These are phyloP conservation scores for Coprinellus micaceus DNA, from an alignment of 768 basidiomycete genomes.

Conservation along the genomic window DNA sequence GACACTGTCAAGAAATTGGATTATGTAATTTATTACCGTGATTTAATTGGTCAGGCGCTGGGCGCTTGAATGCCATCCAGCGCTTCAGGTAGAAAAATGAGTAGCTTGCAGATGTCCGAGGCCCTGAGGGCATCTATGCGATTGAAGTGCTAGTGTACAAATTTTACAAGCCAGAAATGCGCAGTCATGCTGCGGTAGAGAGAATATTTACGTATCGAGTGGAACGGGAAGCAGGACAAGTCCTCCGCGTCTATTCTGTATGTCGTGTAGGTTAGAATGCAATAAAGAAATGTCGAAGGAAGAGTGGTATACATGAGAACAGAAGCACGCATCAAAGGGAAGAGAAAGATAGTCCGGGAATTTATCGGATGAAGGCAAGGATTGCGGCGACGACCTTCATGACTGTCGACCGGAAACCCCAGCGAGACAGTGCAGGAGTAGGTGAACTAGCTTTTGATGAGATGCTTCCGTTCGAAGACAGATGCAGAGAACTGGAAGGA, in stretches of 20 bases:
- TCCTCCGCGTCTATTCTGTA: background rate
- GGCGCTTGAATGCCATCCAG: too few relatives aligned
- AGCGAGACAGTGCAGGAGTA: background rate
- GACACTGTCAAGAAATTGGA: background rate
- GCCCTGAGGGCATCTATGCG: too few relatives aligned
- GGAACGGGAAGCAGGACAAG: background rate
- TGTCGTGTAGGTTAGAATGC: background rate
- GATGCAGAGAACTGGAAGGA: background rate
- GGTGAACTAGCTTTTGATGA: constrained; percentile 6
- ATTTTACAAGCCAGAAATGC: too few relatives aligned
- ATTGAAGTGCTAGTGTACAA: too few relatives aligned
- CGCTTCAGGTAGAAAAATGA: too few relatives aligned
- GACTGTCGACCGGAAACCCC: constrained; percentile 9
- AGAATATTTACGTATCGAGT: too few relatives aligned
- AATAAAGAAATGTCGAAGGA: background rate
- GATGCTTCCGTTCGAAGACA: constrained; percentile 6
- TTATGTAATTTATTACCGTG: too few relatives aligned
- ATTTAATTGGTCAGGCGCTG: too few relatives aligned
- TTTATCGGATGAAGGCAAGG: constrained; percentile 14
- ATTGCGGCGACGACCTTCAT: constrained; percentile 8
- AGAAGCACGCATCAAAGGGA: background rate
- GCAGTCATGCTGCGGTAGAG: too few relatives aligned
- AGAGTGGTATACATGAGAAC: background rate
- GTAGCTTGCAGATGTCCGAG: too few relatives aligned
- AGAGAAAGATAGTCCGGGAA: background rate